Conservation (phyloP, 164 flowering plant genomes). For the Cinnamomum micranthum region DNA sequence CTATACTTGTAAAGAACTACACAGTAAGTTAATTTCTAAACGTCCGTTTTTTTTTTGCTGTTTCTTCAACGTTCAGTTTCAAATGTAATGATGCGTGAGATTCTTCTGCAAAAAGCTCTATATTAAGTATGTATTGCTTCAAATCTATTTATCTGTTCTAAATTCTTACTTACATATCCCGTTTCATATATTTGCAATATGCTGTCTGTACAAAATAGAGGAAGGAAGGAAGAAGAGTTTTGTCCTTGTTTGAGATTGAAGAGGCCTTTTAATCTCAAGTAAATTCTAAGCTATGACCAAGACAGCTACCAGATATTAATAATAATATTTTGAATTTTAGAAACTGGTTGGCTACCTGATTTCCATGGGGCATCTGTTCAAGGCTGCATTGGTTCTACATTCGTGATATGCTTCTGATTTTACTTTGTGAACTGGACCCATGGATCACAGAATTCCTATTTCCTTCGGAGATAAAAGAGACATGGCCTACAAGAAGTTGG, state of each 20-base stretch:
- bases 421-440: background rate
- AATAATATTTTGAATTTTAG: background rate
- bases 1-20: slow-evolving; percentile 92
- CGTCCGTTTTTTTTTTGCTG: no score
- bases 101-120: no score
- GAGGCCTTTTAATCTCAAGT: no score
- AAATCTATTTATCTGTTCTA: background rate
- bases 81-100: no score
- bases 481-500: background rate
- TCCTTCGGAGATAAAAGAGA: background rate
- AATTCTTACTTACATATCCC: background rate
- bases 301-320: background rate
- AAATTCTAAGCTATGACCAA: no score
- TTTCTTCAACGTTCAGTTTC: no score
- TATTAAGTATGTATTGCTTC: background rate
- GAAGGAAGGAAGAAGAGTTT: background rate
- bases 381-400: background rate
- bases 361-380: background rate
- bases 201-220: background rate
- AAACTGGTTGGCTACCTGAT: background rate
- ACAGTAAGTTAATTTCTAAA: slow-evolving; percentile 57
- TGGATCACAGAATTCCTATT: background rate
- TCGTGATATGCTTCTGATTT: background rate
- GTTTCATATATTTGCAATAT: background rate
- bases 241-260: background rate